phyloP scores from a whole-genome alignment of 192 early-diverging fungal species.

The Phlyctochytrium bullatum region DNA sequence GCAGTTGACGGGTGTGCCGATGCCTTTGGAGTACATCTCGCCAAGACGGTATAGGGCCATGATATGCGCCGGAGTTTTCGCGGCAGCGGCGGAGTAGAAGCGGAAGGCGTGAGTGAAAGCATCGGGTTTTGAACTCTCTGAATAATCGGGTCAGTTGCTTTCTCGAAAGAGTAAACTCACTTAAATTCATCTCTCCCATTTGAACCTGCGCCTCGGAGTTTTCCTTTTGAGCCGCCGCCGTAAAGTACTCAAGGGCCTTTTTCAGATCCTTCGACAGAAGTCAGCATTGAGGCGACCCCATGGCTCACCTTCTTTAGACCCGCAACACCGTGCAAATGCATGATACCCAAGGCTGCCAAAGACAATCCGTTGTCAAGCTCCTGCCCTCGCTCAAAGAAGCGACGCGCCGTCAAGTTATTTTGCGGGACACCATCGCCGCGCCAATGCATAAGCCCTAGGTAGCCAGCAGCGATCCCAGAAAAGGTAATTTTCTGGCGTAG shows the following conservation, averaged over 20 bases:
- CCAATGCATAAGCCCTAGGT: conserved; percentile 84
- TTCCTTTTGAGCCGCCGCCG: conserved; percentile 63
- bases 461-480: conserved; percentile 73
- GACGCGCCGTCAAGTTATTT: conserved; percentile 59
- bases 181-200: conserved; percentile 53
- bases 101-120: conserved; percentile 16
- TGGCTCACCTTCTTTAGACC: conserved; percentile 28
- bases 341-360: conserved; percentile 77
- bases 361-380: conserved; percentile 59
- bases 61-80: conserved; percentile 15
- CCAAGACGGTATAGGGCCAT: conserved; percentile 82
- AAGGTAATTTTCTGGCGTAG: not conserved
- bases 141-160: not conserved
- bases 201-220: conserved; percentile 80
- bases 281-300: not conserved
- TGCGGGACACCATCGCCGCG: conserved; percentile 80
- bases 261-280: conserved; percentile 39
- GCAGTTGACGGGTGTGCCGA: conserved; percentile 55
- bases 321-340: conserved; percentile 69
- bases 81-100: conserved; percentile 11
- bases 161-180: conserved; percentile 17
- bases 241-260: conserved; percentile 64
- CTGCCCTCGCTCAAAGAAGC: conserved; percentile 77
- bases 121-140: conserved; percentile 28
- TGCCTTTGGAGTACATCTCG: conserved; percentile 62